phyloP scores from a whole-genome alignment of 352 stramenopile genomes.

The Globisporangium irregulare region DNA sequence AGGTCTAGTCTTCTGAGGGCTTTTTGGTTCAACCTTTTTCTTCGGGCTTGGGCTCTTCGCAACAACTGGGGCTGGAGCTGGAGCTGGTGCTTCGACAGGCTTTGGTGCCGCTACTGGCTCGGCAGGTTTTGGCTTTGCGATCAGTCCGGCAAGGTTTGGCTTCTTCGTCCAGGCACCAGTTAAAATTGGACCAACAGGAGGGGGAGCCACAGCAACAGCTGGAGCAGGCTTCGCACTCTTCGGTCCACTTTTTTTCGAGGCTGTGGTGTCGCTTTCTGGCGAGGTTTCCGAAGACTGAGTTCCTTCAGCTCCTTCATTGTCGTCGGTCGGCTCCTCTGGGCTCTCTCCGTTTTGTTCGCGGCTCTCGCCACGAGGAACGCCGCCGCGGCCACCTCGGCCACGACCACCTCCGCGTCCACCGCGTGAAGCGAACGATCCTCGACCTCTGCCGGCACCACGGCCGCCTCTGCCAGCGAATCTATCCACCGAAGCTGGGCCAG shows the following conservation, averaged over 20 bases:
- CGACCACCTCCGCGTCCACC: constrained; percentile 49
- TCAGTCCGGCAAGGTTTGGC: constrained; percentile 46
- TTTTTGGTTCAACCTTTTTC: constrained; percentile 43
- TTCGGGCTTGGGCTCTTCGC: constrained; percentile 35
- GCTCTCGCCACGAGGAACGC: constrained; percentile 26
- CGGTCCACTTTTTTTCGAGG: constrained; percentile 38
- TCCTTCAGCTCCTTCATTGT: constrained; percentile 19
- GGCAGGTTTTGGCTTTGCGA: constrained; percentile 32
- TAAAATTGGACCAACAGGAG: constrained; percentile 53
- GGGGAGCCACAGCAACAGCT: constrained; percentile 32
- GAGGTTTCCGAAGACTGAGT: constrained; percentile 1
- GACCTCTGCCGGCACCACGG: constrained; percentile 43
- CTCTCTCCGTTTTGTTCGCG: constrained; percentile 29
- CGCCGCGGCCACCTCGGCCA: constrained; percentile 36
- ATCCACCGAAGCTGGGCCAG: constrained; percentile 27
- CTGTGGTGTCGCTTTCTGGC: constrained; percentile 17
- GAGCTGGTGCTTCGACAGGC: constrained; percentile 20
- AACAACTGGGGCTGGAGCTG: constrained; percentile 5
- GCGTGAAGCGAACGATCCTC: constrained; percentile 38
- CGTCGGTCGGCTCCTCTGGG: constrained; percentile 50
- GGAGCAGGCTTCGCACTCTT: constrained; percentile 38
- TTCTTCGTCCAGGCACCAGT: constrained; percentile 75
- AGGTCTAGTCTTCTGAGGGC: constrained; percentile 28
- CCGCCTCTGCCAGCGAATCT: constrained; percentile 32
- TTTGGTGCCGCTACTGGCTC: constrained; percentile 25